Percentiles rank a stretch among this genome's conserved stretches.
These are phyloP conservation scores for Lupinus albus DNA, from an alignment of 306 rosid genomes.

Conservation along the genomic window DNA sequence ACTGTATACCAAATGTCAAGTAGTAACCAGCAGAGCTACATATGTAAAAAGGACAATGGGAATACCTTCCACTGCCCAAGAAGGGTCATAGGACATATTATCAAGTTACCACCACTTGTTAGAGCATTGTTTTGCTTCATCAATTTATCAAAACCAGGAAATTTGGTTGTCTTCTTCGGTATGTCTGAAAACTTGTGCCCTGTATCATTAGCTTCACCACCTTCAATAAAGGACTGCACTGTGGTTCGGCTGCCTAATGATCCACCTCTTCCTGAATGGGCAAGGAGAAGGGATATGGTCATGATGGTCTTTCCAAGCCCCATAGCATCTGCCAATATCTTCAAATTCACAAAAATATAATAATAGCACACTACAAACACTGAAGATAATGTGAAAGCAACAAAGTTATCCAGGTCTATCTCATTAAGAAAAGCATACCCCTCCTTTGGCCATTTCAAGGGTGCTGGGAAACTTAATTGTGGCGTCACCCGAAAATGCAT, in stretches of 20 bases:
- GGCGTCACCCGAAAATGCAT: conserved; percentile 94
- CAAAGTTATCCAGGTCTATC: conserved; percentile 28
- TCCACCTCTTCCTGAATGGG: conserved; percentile 70
- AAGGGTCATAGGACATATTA: conserved; percentile 91
- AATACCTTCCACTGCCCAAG: conserved; percentile 96
- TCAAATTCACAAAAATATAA: conserved; percentile 45
- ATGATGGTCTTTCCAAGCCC: conserved; percentile 97
- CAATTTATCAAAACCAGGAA: conserved; percentile 72
- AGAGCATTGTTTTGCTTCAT: conserved; percentile 56
- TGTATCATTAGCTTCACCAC: conserved; percentile 47
- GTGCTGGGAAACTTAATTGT: conserved; percentile 90
- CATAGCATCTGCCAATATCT: conserved; percentile 99
- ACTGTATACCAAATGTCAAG: conserved; percentile 26
- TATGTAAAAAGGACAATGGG: conserved; percentile 10
- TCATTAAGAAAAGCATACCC: conserved; percentile 64
- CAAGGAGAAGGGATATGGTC: conserved; percentile 87
- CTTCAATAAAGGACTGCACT: conserved; percentile 48
- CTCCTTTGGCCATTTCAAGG: conserved; percentile 94
- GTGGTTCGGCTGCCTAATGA: conserved; percentile 50
- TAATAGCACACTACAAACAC: conserved; percentile 34
- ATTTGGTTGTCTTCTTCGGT: conserved; percentile 53
- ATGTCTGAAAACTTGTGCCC: conserved; percentile 42
- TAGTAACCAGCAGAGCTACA: conserved; percentile 34
- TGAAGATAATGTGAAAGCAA: conserved; percentile 21
- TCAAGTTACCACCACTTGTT: conserved; percentile 76